Conservation (phyloP, 1,284 basidiomycete genomes). For the Apiotrichum akiyoshidainum region DNA sequence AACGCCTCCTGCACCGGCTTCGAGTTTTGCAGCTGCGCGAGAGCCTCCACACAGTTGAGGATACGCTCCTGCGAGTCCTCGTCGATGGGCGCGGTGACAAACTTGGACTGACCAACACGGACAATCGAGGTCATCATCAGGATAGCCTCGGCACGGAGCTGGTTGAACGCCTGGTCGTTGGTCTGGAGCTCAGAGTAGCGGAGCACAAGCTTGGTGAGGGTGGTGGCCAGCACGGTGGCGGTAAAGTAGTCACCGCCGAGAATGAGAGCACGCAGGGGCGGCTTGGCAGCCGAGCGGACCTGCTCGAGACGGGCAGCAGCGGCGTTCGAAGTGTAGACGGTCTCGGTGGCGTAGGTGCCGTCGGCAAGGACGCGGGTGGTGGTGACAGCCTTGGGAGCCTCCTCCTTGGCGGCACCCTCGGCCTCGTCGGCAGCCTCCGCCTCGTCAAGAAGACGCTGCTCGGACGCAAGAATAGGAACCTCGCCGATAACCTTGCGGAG, state of each 20-base stretch:
- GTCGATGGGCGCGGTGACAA: constrained; percentile 88
- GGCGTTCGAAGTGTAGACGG: constrained; percentile 72
- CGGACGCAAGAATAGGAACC: constrained; percentile 89
- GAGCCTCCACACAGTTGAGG: constrained; percentile 91
- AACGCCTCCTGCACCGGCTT: constrained; percentile 76
- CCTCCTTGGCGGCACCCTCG: constrained; percentile 43
- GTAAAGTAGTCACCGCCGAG: constrained; percentile 98
- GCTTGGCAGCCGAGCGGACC: constrained; percentile 81
- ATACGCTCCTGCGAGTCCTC: constrained; percentile 97
- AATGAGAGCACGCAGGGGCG: constrained; percentile 83
- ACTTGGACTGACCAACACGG: constrained; percentile 95
- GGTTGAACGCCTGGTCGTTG: constrained; percentile 64
- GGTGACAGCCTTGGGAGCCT: constrained; percentile 53
- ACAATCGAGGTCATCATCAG: constrained; percentile 97
- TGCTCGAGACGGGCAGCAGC: constrained; percentile 68
- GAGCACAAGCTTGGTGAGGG: constrained; percentile 88
- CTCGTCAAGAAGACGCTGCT: constrained; percentile 76
- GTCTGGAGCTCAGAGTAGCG: constrained; percentile 66
- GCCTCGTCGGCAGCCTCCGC: constrained; percentile 59
- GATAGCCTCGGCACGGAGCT: constrained; percentile 91
- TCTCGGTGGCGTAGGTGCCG: constrained; percentile 97
- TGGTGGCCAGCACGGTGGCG: constrained; percentile 79
- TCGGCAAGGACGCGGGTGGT: constrained; percentile 76
- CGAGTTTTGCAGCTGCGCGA: constrained; percentile 67
- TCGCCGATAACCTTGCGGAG: constrained; percentile 88